Evolutionary conservation across 2,329 filamentous ascomycete genomes (phyloP), one percentile per base, ranked within the genome.

Genomic region (Rachicladosporium sp.): DNA sequence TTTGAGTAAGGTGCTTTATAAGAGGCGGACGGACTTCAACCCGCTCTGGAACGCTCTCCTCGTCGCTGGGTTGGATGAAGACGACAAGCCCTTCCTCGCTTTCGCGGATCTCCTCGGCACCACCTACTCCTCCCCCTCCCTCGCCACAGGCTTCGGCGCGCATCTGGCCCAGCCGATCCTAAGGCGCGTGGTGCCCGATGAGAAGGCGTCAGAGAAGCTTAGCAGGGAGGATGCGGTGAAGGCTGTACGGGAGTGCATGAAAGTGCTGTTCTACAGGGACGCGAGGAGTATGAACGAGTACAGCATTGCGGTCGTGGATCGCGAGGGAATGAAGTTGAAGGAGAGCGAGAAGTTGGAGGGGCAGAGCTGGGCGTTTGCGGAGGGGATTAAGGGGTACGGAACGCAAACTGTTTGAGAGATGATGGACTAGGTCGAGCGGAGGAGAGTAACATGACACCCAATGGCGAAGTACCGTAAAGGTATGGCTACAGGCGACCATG

Each of bases 311-410:
- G 73, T 96, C 40, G 73, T 98, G 41, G 91, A 84, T 41, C 82
- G 86, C 66, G 84, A 86, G 37, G 57, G 83, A n/a, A 78, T 96
- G 43, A 82, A 93, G 40, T 61, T 95, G 50, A 80, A 80, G 62
- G 78, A 93, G 64, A 68, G 82, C 54, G 83, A 93, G 70, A 79
- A 87, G 72, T 71, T 98, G 50, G 88, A 96, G 72, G 74, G 80
- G 54, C 89, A 96, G 74, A 95, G 87, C 74, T 96, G 89, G 91
- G 87, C 84, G 37, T 98, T 98, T 69, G 91, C 91, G 15, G 89
- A 96, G 60, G 75, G 80, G 53, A 95, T 98, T 63, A 82, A 78
- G 63, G 91, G 91, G 33, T 98, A 98, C 60, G 91, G 91, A 45
- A 93, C 88, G 19, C 88, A 96, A 71, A 59, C 54, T 10, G 56